Evolutionary conservation across 202 grass and related monocot genomes (phyloP), one percentile per base, ranked within the genome.

Genomic region (Dendrocalamus latiflorus): DNA sequence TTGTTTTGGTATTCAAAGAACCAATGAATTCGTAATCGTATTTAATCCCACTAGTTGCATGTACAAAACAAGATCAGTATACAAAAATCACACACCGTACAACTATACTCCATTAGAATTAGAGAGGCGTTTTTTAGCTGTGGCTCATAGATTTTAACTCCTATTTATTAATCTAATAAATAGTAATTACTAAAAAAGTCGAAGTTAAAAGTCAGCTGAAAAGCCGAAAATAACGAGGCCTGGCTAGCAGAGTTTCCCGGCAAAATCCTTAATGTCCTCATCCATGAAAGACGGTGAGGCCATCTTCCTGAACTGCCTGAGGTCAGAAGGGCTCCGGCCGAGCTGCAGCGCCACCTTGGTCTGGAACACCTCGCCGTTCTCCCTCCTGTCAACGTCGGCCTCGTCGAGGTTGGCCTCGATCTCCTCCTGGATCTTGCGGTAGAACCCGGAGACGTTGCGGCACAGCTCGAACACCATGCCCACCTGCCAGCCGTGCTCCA

Each of bases 401-500:
- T 93, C 93, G 42, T 18, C 74, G 16, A 92, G 68, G 56, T 63
- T 82, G 10, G 39, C 36, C 68, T 96, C 90, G 39, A 96, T 91
- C 16, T 93, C 93, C 81, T 93, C 84, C 83, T 93, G 74, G 15
- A 97, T 12, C 86, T 70, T 72, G 18, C 68, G 74, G 81, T 89
- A 97, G 43, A 75, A 81, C 1, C 93, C 91, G 2, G 84, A 78
- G 30, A 61, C 55, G 81, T 93, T 97, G 13, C 91, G 81, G 60
- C 37, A 51, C 53, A 91, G 21, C 78, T 97, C 93, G 77, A 93
- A 97, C 54, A 97, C 79, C 91, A 93, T 97, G 44, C 91, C 91
- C 9, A 91, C 30, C 72, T 92, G 93, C 54, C 82, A 63, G 9
- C 81, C 90, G 49, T 93, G 90, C 76, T 88, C 86, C 22, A 89